These are phyloP conservation scores for Aspergillus nanangensis DNA, from an alignment of 495 filamentous ascomycete genomes.

Conservation along the genomic window DNA sequence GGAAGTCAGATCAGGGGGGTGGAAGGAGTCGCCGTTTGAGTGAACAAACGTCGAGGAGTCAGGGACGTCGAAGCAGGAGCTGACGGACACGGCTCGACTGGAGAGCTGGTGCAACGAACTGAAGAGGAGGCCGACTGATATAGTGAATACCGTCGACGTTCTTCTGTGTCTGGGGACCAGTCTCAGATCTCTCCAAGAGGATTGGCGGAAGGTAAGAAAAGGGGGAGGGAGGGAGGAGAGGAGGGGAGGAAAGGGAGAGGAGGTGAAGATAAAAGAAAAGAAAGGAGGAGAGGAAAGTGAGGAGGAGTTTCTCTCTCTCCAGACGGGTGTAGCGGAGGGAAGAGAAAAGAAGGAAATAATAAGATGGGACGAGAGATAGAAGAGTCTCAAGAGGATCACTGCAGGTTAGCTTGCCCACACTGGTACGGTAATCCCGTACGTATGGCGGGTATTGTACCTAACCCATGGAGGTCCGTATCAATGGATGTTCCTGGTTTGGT, in stretches of 20 bases:
- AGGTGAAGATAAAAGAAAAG: constrained; percentile 56
- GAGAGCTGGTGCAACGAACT: constrained; percentile 32
- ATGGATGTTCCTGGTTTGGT: no score
- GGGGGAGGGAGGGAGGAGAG: constrained; percentile 44
- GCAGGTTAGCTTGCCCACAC: constrained; percentile 16
- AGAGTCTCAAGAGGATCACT: constrained; percentile 25
- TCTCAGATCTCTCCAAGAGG: constrained; percentile 39
- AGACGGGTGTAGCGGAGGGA: constrained; percentile 43
- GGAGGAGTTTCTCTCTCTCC: constrained; percentile 46
- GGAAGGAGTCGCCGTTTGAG: constrained; percentile 40
- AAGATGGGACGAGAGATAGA: constrained; percentile 28
- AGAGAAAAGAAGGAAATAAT: constrained; percentile 36
- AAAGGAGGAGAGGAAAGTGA: constrained; percentile 43
- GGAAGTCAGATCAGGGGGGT: constrained; percentile 23
- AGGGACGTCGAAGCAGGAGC: constrained; percentile 38
- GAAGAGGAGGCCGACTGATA: constrained; percentile 33
- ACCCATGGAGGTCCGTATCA: no score
- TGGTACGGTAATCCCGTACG: constrained; percentile 18
- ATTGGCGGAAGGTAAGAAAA: constrained; percentile 51
- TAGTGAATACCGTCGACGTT: constrained; percentile 20
- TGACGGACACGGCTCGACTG: constrained; percentile 44
- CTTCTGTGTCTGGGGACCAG: constrained; percentile 24
- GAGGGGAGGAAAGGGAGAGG: constrained; percentile 49
- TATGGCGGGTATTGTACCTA: no score
- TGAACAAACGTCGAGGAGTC: constrained; percentile 42